Conservation (phyloP, 2,329 filamentous ascomycete species). For the Gliomastix tumulicola region DNA sequence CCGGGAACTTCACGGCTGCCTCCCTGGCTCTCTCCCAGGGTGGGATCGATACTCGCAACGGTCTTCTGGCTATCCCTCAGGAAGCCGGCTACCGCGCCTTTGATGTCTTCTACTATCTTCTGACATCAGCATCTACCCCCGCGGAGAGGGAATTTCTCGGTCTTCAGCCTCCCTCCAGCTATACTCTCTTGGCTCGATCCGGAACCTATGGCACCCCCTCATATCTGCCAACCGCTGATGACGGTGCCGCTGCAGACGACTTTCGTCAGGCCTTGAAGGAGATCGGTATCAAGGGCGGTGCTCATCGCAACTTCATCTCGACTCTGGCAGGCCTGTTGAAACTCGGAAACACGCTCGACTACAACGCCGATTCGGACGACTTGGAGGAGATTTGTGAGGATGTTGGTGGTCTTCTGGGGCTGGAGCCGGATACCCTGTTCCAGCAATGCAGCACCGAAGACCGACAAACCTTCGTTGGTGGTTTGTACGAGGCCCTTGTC, state of each 20-base stretch:
- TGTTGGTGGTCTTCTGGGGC: conserved; percentile 74
- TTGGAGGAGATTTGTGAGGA: conserved; percentile 87
- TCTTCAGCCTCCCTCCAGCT: conserved; percentile 69
- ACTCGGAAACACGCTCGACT: conserved; percentile 83
- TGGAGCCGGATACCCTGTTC: conserved; percentile 78
- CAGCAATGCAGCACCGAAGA: conserved; percentile 79
- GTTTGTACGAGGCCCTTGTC: conserved; percentile 87
- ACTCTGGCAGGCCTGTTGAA: conserved; percentile 82
- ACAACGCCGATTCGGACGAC: conserved; percentile 74
- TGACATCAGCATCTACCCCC: conserved; percentile 83
- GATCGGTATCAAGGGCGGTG: conserved; percentile 86
- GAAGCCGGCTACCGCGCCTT: conserved; percentile 85
- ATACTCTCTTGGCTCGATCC: conserved; percentile 73
- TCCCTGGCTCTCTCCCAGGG: conserved; percentile 75
- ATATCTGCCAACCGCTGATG: conserved; percentile 88
- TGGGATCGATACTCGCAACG: conserved; percentile 77
- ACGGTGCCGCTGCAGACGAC: conserved; percentile 87
- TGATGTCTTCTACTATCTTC: conserved; percentile 94
- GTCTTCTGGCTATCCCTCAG: conserved; percentile 71
- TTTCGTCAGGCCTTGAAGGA: conserved; percentile 81
- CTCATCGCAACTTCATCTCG: conserved; percentile 77
- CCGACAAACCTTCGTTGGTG: conserved; percentile 72
- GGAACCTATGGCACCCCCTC: conserved; percentile 79
- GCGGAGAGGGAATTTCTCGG: conserved; percentile 85
- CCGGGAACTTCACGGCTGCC: conserved; percentile 71